Evolutionary conservation across 2,329 filamentous ascomycete genomes (phyloP).

Genomic region (Phyllosticta citriasiana): DNA sequence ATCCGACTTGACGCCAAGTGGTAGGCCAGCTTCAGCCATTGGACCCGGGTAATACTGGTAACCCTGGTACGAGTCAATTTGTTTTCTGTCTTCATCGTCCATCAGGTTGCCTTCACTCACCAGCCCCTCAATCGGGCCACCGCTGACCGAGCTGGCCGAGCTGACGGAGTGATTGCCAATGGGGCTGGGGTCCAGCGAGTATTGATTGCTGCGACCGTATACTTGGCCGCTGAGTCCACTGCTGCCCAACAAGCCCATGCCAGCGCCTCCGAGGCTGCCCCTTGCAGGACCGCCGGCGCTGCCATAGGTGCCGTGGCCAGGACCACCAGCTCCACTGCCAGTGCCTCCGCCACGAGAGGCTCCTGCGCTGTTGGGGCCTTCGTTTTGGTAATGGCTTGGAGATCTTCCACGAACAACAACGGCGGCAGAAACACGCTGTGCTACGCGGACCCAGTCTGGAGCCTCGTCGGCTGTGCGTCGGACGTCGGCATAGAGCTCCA

Average conservation of each 20-base stretch:
- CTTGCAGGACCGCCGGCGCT: slow-evolving; percentile 12
- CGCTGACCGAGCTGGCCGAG: slow-evolving; percentile 33
- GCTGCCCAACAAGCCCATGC: slow-evolving; percentile 24
- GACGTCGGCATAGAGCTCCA: slow-evolving; percentile 47
- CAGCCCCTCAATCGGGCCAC: slow-evolving; percentile 31
- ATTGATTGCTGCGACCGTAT: slow-evolving; percentile 23
- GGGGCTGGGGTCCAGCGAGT: slow-evolving; percentile 30
- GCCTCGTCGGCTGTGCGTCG: slow-evolving; percentile 21
- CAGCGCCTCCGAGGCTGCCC: slow-evolving; percentile 33
- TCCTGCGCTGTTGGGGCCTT: slow-evolving; percentile 32
- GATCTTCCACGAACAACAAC: slow-evolving; percentile 33
- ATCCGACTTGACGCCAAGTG: slow-evolving; percentile 23
- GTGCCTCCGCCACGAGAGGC: slow-evolving; percentile 44
- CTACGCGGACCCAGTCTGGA: slow-evolving; percentile 28
- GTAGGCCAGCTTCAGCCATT: slow-evolving; percentile 31
- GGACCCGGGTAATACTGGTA: slow-evolving; percentile 39
- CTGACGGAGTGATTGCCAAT: slow-evolving; percentile 34
- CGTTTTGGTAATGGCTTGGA: slow-evolving; percentile 36
- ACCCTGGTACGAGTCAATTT: slow-evolving; percentile 32
- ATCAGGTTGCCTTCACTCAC: slow-evolving; percentile 32
- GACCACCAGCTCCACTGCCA: slow-evolving; percentile 45
- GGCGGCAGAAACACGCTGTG: slow-evolving; percentile 24
- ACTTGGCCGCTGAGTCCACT: slow-evolving; percentile 22
- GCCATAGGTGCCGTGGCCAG: slow-evolving; percentile 19
- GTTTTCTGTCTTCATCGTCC: slow-evolving; percentile 27